These are phyloP conservation scores for Neurospora cerealis DNA, from an alignment of 495 filamentous ascomycete genomes.

Conservation along the genomic window DNA sequence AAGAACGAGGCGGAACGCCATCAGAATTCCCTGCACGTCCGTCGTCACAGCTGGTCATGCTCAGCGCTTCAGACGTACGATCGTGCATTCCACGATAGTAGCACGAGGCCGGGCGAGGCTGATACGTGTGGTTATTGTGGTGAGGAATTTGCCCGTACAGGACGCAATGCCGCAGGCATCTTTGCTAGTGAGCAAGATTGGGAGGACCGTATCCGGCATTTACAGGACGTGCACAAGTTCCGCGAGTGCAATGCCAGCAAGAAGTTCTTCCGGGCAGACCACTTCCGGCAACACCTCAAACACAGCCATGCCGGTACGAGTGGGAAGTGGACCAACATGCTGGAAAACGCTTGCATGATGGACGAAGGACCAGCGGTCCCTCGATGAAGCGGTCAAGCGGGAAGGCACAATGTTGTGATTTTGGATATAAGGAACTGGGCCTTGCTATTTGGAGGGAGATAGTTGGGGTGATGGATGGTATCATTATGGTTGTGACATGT, in stretches of 20 bases:
- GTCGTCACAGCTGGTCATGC: slow-evolving; percentile 97
- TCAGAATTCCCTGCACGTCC: slow-evolving; percentile 91
- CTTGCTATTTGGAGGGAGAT: background rate
- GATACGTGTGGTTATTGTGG: slow-evolving; percentile 96
- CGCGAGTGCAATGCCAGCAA: slow-evolving; percentile 97
- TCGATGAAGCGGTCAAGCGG: background rate
- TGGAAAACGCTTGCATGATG: slow-evolving; percentile 95
- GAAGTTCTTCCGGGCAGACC: slow-evolving; percentile 96
- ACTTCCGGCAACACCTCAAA: slow-evolving; percentile 97
- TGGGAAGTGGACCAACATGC: slow-evolving; percentile 97
- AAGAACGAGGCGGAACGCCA: slow-evolving; percentile 98
- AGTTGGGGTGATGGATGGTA: background rate
- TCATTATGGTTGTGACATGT: background rate
- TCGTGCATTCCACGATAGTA: slow-evolving; percentile 78
- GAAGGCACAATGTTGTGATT: background rate
- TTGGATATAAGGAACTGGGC: background rate
- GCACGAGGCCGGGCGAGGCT: slow-evolving; percentile 42
- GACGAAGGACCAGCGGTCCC: slow-evolving; percentile 51
- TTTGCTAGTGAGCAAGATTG: slow-evolving; percentile 54
- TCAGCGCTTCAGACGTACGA: slow-evolving; percentile 69
- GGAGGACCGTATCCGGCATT: slow-evolving; percentile 74
- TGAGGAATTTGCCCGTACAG: slow-evolving; percentile 70
- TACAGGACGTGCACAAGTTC: slow-evolving; percentile 89
- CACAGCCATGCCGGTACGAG: slow-evolving; percentile 95
- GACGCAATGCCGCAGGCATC: slow-evolving; percentile 22